Base-by-base conservation (phyloP, 2,329 filamentous ascomycete species). In the Fusarium aywerte region DNA sequence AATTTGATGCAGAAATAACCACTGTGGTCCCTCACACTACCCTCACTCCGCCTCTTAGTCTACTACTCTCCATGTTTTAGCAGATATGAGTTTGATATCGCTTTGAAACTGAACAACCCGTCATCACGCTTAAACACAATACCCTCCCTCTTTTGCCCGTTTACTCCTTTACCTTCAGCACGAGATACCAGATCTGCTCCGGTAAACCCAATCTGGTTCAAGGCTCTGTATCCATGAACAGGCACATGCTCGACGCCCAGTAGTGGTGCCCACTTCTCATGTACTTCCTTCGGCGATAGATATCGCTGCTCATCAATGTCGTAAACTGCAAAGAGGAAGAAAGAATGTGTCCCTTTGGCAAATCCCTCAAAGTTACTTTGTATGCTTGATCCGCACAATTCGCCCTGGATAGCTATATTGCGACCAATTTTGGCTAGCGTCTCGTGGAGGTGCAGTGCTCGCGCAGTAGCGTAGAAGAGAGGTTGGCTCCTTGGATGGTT, bases 321-420 rank as follows among this genome's bases (percentile, higher is more conserved):
- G 56, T 71, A 74, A 12, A 79, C 62, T 7, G 72, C 57, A 40
- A 74, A 80, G 16, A 80, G 69, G 49, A 76, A 77, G 51, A 80
- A 77, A 8, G 73, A 73, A 60, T 75, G 72, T 10, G 52, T 16
- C 10, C 62, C 69, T 2, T 29, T 32, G 4, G 48, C 10, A 47
- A 73, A 70, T 15, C 70, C 70, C 39, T 73, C 70, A 31, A 67
- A 72, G 50, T 73, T 73, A 35, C 21, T 51, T 47, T 73, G 63
- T 33, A 73, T 65, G 38, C 55, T 68, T 11, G 70, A 70, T 1
- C 70, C 70, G 44, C 70, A 73, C 13, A 73, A 59, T 43, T 73
- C 70, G n/a, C 70, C 70, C 32, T 73, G 70, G 15, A 73, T 54
- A 21, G 70, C 70, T 5, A 73, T 21, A 49, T 60, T 70, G 15